Percentiles rank a stretch among this genome's conserved stretches.
Evolutionary conservation across 73 alveolate genomes (phyloP).

Genomic region (Paramecium primaurelia): DNA sequence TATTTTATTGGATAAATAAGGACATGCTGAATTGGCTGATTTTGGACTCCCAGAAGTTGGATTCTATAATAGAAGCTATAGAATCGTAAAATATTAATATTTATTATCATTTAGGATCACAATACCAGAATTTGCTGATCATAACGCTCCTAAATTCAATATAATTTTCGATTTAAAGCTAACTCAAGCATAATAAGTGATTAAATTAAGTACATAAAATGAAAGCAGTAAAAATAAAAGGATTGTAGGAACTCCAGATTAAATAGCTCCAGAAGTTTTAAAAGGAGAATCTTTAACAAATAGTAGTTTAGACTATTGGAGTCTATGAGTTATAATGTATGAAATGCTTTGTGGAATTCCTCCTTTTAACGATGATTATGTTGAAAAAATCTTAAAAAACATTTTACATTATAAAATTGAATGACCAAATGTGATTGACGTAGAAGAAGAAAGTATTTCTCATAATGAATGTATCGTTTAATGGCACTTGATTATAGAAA

Average conservation of each 20-base stretch:
- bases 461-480: conserved; percentile 79
- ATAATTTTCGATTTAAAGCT: conserved; percentile 29
- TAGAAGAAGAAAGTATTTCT: conserved; percentile 78
- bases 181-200: neutral
- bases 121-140: conserved; percentile 28
- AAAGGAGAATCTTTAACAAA: conserved; percentile 52
- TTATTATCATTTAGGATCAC: neutral
- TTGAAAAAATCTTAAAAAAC: conserved; percentile 67
- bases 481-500: conserved; percentile 73
- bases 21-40: conserved; percentile 79
- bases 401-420: conserved; percentile 62
- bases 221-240: conserved; percentile 40
- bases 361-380: conserved; percentile 70
- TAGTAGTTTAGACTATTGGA: conserved; percentile 53
- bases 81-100: neutral
- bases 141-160: neutral
- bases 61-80: conserved; percentile 57
- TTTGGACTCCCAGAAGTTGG: conserved; percentile 71
- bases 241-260: conserved; percentile 70
- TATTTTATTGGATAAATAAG: conserved; percentile 72
- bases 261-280: conserved; percentile 72
- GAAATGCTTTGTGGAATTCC: conserved; percentile 74
- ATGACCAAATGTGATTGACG: conserved; percentile 58
- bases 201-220: conserved; percentile 33
- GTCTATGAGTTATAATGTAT: conserved; percentile 74